Base-by-base conservation (phyloP, 2,329 filamentous ascomycete species). In the Cladosporium cucumerinum region DNA sequence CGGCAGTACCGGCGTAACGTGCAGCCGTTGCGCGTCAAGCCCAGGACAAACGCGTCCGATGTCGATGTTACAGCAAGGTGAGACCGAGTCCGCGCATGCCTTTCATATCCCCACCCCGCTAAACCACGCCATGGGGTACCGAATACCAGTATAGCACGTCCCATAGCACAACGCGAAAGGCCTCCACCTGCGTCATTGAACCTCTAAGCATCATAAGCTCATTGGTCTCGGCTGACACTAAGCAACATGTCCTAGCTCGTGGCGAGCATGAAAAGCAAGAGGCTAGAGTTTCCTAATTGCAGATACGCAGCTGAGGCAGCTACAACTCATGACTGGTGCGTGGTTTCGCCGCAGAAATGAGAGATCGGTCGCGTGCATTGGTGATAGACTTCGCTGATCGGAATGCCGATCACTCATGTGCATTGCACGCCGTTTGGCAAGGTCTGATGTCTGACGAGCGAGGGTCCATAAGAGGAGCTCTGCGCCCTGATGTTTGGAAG, bases 11-110 rank as follows among this genome's bases (percentile, higher is more conserved):
- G n/a, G 39, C n/a, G 39, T 21, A 46, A 46, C 39, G 39, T 21
- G n/a, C 8, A 46, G 39, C 39, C 39, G 39, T 46, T 46, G 39
- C 39, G 39, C n/a, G 39, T 46, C 39, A 23, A 11, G 39, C 39
- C n/a, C 10, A 46, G 39, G 8, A 46, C 39, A 46, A 46, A 46
- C 39, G 30, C 55, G 55, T 30, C 36, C 32, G 55, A 26, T 54
- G 18, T 54, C n/a, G 28, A 48, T n/a, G 55, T 43, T 62, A 39
- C 49, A 62, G 60, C 60, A 49, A 62, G 26, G 60, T 62, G 60
- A 55, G 60, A 36, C 60, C 60, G 60, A 62, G 26, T 10, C 48
- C 25, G n/a, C 49, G 49, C 49, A 52, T 52, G 10, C 28, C 51
- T 21, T 52, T 10, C 26, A 54, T 28, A 39, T 57, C 59, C 16